Evolutionary conservation across 805 yeast genomes (phyloP), one percentile per base, ranked within the genome.

Genomic region (Cyberlindnera maclurae): DNA sequence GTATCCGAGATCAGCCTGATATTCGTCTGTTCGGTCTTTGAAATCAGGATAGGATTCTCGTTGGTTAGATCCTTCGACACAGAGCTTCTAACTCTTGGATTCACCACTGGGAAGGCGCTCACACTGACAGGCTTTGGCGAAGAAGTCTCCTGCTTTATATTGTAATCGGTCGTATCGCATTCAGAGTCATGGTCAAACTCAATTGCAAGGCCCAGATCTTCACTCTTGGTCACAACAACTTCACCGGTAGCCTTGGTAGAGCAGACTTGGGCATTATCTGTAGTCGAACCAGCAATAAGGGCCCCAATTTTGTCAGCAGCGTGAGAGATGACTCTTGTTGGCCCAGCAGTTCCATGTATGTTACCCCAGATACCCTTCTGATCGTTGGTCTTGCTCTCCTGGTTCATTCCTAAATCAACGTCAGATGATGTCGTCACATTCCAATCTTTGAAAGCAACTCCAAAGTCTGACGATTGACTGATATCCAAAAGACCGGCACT

Each of bases 381-480:
- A 3, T 42, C 39, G 10, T 16, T 15, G 17, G 12, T 13, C 12
- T 17, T 40, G n/a, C 24, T 31, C 31, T 17, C 12, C 15, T 32
- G 32, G 9, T 15, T 31, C 8, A n/a, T 26, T 13, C 28, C 37
- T n/a, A 26, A n/a, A 12, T 37, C n/a, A 28, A 15, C 10, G 29
- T 38, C 33, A 11, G 29, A 13, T 24, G 31, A 29, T 33, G 38
- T 10, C 8, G 40, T 17, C 16, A 46, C 30, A 26, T 55, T 52
- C 51, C 68, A 59, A 15, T 57, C 57, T 22, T 56, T 55, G 50
- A 72, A 70, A 33, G 69, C 70, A 34, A 57, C 55, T 34, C 63
- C 75, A 51, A 72, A 67, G 12, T 71, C 76, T 3, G 77, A 70
- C 32, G 70, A 71, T 27, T 62, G 63, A 1, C 74, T 64, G 20